These are phyloP conservation scores for Neurospora discreta DNA, from an alignment of 495 filamentous ascomycete species.

Conservation along the genomic window DNA sequence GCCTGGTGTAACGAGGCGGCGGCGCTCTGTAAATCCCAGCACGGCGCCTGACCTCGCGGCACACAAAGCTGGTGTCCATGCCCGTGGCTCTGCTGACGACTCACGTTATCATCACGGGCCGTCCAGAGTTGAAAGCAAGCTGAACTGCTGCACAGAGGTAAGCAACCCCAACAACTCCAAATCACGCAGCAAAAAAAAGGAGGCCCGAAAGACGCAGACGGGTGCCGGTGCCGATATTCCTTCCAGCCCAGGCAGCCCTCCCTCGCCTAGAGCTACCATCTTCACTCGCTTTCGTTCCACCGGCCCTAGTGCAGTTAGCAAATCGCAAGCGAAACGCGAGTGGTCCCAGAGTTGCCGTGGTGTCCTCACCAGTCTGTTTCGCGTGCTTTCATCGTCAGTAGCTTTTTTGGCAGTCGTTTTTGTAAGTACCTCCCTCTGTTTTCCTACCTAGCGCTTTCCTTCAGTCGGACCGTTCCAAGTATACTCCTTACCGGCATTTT, in stretches of 20 bases:
- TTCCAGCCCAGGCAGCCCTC: background rate
- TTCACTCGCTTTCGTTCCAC: background rate
- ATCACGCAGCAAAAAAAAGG: background rate
- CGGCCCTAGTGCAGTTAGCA: background rate
- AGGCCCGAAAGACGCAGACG: background rate
- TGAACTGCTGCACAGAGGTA: background rate
- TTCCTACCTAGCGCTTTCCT: background rate
- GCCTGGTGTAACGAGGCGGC: background rate
- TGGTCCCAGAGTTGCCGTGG: background rate
- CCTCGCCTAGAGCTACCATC: background rate
- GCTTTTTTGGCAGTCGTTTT: constrained; percentile 32
- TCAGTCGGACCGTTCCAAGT: background rate
- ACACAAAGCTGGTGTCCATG: background rate
- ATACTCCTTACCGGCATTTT: background rate
- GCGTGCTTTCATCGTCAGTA: constrained; percentile 24
- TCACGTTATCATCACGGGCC: background rate
- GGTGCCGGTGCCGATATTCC: background rate
- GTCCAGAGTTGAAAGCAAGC: background rate
- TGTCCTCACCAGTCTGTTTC: constrained; percentile 15
- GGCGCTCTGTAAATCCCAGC: background rate
- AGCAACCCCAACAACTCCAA: background rate
- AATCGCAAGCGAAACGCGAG: background rate
- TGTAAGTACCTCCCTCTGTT: constrained; percentile 31
- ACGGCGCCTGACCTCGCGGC: background rate
- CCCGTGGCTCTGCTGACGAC: background rate